Conservation (phyloP, 371 early-diverging fungal genomes). For the Rhizopus arrhizus region DNA sequence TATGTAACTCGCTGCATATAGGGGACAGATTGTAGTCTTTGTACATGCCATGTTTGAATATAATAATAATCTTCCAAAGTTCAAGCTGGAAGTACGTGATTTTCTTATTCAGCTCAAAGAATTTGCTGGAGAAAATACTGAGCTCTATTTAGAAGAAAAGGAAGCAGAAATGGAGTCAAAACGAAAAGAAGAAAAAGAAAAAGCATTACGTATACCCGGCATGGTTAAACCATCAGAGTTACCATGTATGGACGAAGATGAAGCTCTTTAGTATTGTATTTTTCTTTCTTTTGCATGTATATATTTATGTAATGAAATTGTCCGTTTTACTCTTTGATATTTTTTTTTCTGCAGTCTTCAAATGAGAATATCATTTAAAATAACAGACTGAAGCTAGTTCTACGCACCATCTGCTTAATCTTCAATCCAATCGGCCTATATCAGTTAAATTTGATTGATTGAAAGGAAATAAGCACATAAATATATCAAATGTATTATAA, state of each 20-base stretch:
- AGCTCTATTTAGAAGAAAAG: conserved; percentile 89
- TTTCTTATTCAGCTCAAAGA: conserved; percentile 96
- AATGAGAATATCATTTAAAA: too few relatives aligned
- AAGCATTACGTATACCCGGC: conserved; percentile 89
- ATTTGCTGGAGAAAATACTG: conserved; percentile 87
- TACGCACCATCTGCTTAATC: too few relatives aligned
- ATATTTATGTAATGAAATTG: too few relatives aligned
- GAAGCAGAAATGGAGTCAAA: conserved; percentile 83
- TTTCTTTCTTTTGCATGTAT: neutral
- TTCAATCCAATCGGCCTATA: too few relatives aligned
- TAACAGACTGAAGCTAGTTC: too few relatives aligned
- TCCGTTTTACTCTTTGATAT: neutral
- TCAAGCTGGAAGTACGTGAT: conserved; percentile 93
- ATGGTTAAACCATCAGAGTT: conserved; percentile 94
- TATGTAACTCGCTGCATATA: conserved; percentile 26
- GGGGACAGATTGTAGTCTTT: conserved; percentile 84
- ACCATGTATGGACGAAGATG: conserved; percentile 72
- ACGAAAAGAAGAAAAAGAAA: conserved; percentile 77
- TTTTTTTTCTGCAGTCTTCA: neutral
- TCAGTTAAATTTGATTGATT: too few relatives aligned
- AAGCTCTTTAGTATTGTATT: conserved; percentile 32
- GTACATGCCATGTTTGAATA: conserved; percentile 84
- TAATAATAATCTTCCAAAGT: conserved; percentile 74
- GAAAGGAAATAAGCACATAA: too few relatives aligned
- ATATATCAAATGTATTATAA: too few relatives aligned